Conservation (phyloP, 139 green algal genomes). For the Chlorokybus atmophyticus region DNA sequence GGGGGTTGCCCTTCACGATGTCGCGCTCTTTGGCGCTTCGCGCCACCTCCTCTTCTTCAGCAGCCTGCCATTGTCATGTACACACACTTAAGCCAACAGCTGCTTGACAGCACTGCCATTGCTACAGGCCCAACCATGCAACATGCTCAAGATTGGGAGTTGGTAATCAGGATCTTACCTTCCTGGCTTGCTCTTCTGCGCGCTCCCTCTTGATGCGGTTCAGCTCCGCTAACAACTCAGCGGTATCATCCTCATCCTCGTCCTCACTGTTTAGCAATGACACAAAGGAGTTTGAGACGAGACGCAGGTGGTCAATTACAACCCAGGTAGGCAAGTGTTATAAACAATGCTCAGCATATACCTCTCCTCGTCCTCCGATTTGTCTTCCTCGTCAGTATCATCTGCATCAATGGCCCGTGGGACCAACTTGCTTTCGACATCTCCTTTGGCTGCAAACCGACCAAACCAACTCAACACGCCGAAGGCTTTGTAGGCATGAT, state of each 20-base stretch:
- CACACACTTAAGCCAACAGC: too few relatives aligned
- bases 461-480: too few relatives aligned
- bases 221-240: constrained; percentile 82
- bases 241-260: constrained; percentile 50
- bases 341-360: neutral
- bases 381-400: neutral
- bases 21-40: constrained; percentile 48
- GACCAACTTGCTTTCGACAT: neutral
- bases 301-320: neutral
- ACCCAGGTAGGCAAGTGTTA: neutral
- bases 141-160: too few relatives aligned
- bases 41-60: constrained; percentile 20
- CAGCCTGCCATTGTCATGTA: too few relatives aligned
- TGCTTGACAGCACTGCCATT: too few relatives aligned
- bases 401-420: neutral
- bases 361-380: neutral
- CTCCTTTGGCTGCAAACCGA: too few relatives aligned
- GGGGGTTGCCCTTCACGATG: constrained; percentile 74
- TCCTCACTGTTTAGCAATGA: constrained; percentile 11
- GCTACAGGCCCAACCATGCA: too few relatives aligned
- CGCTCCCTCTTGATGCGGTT: constrained; percentile 85
- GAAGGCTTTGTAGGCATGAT: too few relatives aligned
- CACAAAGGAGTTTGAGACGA: too few relatives aligned
- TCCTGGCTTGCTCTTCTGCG: constrained; percentile 46
- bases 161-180: too few relatives aligned